Conservation (phyloP, 75 land plant species). For the Pseudotsuga menziesii region DNA sequence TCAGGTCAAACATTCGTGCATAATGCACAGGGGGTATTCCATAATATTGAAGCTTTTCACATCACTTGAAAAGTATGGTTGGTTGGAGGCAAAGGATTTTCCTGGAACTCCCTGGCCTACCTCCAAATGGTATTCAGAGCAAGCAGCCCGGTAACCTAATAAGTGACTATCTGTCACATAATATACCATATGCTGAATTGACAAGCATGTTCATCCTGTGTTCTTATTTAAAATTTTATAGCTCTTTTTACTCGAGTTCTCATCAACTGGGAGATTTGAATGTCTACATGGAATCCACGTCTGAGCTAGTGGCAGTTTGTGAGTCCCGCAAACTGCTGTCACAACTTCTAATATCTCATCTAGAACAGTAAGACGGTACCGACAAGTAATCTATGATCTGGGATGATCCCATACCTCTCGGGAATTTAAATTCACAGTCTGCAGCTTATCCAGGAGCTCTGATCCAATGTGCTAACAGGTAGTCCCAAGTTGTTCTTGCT, state of each 20-base stretch:
- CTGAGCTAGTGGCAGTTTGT: slow-evolving; percentile 44
- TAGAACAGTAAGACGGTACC: slow-evolving; percentile 16
- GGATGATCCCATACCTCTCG: slow-evolving; percentile 23
- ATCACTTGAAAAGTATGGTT: slow-evolving; percentile 13
- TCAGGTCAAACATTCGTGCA: slow-evolving; percentile 19
- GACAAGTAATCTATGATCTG: slow-evolving; percentile 1
- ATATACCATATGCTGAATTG: slow-evolving; percentile 16
- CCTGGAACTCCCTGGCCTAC: slow-evolving; percentile 24
- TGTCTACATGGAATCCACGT: slow-evolving; percentile 45
- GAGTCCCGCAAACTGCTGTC: slow-evolving; percentile 34
- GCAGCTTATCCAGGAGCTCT: slow-evolving; percentile 1
- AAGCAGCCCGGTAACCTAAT: slow-evolving; percentile 13
- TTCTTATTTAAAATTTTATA: neutral
- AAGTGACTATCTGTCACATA: slow-evolving; percentile 1
- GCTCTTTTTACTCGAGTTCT: neutral
- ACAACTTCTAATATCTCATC: slow-evolving; percentile 40
- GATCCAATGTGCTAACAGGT: too few species aligned
- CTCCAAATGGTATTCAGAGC: slow-evolving; percentile 16
- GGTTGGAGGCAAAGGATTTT: slow-evolving; percentile 17
- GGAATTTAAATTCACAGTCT: slow-evolving; percentile 55
- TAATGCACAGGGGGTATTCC: slow-evolving; percentile 29
- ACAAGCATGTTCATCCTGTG: slow-evolving; percentile 1
- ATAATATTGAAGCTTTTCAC: slow-evolving; percentile 11
- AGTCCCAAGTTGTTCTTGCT: too few species aligned
- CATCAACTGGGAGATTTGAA: neutral